A percentile compares a stretch with the other conserved stretches of the same genome.
These are phyloP conservation scores for Platismatia glauca DNA, from an alignment of 495 filamentous ascomycete genomes.

Conservation along the genomic window DNA sequence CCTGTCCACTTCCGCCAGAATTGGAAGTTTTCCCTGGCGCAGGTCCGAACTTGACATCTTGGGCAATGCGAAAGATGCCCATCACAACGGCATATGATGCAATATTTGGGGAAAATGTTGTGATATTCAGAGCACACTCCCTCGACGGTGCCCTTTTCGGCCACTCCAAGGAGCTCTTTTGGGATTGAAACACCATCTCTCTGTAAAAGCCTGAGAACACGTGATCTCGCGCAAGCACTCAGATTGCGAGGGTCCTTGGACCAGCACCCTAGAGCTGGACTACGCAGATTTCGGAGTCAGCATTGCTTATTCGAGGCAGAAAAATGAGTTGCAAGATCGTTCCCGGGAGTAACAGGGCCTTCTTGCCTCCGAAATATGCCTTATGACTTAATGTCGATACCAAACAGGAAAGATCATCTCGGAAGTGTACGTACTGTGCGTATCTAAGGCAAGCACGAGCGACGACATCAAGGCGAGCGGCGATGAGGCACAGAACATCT, in stretches of 20 bases:
- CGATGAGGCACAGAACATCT: not conserved
- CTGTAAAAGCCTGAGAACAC: not conserved
- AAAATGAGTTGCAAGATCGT: too few species aligned
- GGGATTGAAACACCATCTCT: not conserved
- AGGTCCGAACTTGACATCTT: not conserved
- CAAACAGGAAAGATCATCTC: too few species aligned
- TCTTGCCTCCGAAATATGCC: too few species aligned
- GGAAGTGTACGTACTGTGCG: too few species aligned
- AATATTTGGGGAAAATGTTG: not conserved
- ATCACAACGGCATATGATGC: not conserved
- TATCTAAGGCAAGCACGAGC: not conserved
- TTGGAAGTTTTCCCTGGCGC: not conserved
- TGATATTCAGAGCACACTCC: not conserved
- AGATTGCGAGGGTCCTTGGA: not conserved
- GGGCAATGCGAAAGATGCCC: constrained; percentile 1
- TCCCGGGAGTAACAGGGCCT: too few species aligned
- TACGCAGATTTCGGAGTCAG: too few species aligned
- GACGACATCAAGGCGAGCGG: not conserved
- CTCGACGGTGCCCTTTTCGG: not conserved
- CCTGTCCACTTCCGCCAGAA: not conserved
- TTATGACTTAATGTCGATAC: too few species aligned
- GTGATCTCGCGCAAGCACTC: not conserved
- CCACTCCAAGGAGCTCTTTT: not conserved
- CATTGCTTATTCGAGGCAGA: too few species aligned
- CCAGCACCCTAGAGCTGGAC: not conserved